These are phyloP conservation scores for Melaleuca quinquenervia DNA, from an alignment of 345 rosid species.

Conservation along the genomic window DNA sequence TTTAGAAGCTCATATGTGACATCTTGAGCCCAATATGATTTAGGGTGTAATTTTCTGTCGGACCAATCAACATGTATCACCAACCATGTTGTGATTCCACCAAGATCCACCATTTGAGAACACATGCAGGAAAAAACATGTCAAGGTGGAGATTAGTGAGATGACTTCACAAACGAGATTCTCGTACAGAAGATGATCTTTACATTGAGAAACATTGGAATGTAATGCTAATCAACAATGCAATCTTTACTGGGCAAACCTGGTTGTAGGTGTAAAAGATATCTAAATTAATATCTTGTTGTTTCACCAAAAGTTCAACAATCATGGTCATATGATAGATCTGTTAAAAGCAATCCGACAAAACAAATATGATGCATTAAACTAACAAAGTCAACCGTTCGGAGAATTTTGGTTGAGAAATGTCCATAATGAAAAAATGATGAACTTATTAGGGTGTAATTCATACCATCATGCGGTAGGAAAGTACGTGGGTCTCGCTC, in stretches of 20 bases:
- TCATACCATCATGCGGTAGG: too few species aligned
- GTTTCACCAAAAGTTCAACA: too few species aligned
- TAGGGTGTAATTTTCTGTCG: conserved; percentile 83
- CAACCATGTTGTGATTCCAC: conserved; percentile 66
- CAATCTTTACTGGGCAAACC: conserved; percentile 90
- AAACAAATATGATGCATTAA: background rate
- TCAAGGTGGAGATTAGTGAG: background rate
- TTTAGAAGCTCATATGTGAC: conserved; percentile 41
- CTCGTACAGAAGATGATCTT: conserved; percentile 14
- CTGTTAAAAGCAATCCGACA: too few species aligned
- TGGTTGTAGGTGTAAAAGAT: conserved; percentile 40
- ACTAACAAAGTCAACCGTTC: background rate
- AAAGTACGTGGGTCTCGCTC: too few species aligned
- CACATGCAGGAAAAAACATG: background rate
- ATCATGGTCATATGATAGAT: too few species aligned
- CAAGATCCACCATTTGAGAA: conserved; percentile 63
- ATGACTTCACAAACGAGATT: background rate
- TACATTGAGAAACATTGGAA: conserved; percentile 85
- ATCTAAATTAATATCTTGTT: background rate
- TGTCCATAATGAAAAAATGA: background rate
- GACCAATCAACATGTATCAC: conserved; percentile 87
- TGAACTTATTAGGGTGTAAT: too few species aligned
- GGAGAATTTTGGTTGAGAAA: background rate
- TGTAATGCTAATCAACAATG: conserved; percentile 82
- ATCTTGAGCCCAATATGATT: conserved; percentile 40